Conservation (phyloP, 306 rosid genomes). For the Datisca glomerata region DNA sequence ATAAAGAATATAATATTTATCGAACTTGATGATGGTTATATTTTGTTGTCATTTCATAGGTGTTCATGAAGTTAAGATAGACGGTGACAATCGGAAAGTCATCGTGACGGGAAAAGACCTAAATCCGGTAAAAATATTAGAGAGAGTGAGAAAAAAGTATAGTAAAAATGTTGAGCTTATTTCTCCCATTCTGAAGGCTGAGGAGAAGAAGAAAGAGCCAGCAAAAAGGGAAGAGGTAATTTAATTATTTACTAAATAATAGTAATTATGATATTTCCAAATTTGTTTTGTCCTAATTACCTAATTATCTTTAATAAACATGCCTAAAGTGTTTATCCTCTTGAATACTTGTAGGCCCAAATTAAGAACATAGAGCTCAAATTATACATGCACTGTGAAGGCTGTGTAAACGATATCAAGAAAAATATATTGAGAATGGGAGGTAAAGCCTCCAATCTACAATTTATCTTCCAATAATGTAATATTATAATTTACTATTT, state of each 20-base stretch:
- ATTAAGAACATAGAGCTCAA: conserved; percentile 46
- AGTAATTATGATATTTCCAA: background rate
- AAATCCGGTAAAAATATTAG: conserved; percentile 41
- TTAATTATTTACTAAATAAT: background rate
- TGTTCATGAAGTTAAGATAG: conserved; percentile 39
- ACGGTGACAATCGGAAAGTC: conserved; percentile 38
- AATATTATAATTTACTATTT: no score
- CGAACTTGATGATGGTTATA: no score
- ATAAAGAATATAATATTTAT: background rate
- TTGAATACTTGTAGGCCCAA: conserved; percentile 10
- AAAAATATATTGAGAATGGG: conserved; percentile 31
- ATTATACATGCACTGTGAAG: conserved; percentile 56
- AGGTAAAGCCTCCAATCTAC: conserved; percentile 17
- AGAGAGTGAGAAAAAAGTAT: conserved; percentile 40
- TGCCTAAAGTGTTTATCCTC: background rate
- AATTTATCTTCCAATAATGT: background rate
- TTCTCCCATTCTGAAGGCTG: conserved; percentile 31
- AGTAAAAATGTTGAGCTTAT: conserved; percentile 53
- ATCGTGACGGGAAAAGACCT: conserved; percentile 37
- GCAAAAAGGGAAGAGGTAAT: conserved; percentile 26
- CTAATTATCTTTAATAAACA: background rate
- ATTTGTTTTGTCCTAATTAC: background rate
- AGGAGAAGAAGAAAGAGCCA: conserved; percentile 8
- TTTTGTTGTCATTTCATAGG: conserved; percentile 18
- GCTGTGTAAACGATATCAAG: conserved; percentile 52